Evolutionary conservation across 495 filamentous ascomycete species (phyloP), one percentile per base, ranked within the genome.

Genomic region (Lasiosphaeria hispida): DNA sequence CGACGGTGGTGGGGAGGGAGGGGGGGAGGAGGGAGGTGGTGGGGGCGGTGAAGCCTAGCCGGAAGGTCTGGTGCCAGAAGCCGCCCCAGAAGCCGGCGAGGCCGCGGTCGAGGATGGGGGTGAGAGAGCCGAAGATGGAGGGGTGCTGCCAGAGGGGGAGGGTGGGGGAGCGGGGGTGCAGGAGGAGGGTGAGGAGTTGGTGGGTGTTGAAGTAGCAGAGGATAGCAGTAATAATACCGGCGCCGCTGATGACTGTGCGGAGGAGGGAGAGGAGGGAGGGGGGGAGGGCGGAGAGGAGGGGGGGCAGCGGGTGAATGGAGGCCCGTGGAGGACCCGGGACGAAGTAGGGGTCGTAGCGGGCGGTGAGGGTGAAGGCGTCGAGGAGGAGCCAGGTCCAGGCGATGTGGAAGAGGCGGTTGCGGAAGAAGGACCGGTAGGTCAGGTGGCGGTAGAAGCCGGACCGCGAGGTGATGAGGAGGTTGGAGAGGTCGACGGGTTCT

Each of bases 1-100:
- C 15, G 2, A 15, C 13, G 4, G 40, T 53, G 9, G 34, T 57
- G 35, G 9, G 3, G 6, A 3, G 19, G 55, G 10, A 62, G 44
- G 23, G 15, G 17, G 37, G 30, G 3, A 84, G 53, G 18, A 88
- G 59, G 63, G 72, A 86, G 7, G 70, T 66, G 0, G 77, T 69
- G 0, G 86, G 81, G 1, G 80, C 78, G 6, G 80, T 71, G 66
- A 96, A 93, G 0, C 78, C 87, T 37, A 83, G 78, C 3, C 90
- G 85, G 73, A 96, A 94, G 1, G 86, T 81, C 68, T 96, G 91
- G 69, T 96, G 91, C 91, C 91, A 96, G 86, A 87, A 95, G 13
- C 75, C 79, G 41, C 87, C 83, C 91, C 91, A 96, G 62, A 86
- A 83, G 33, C 91, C 91, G 7, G 80, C 75, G 1, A 96, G 72